Base-by-base conservation (phyloP, 495 filamentous ascomycete genomes). In the Aspergillus conjunctus region DNA sequence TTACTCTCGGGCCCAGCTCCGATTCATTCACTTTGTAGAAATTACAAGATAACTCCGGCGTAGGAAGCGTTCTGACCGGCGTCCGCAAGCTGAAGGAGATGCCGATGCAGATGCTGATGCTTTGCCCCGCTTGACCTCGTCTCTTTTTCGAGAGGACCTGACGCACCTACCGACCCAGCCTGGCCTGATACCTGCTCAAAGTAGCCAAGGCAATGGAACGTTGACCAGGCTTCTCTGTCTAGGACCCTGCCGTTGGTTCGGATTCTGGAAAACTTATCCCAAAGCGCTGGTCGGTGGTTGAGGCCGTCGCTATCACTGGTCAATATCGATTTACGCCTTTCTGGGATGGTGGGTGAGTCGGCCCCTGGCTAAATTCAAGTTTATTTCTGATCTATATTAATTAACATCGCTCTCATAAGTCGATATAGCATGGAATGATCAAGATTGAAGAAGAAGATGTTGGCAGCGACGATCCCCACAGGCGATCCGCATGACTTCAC, bases 401-500 rank as follows among this genome's bases (percentile, higher is more conserved):
- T 41, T n/a, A 39, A 7, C n/a, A 1, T 41, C 37, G n/a, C 34
- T 39, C 34, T 39, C 34, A 39, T 39, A n/a, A n/a, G n/a, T n/a
- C n/a, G n/a, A n/a, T n/a, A n/a, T n/a, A n/a, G n/a, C n/a, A 26
- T 5, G 26, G 26, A 26, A 26, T 21, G 8, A 21, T 17, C 44
- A 7, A 5, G 11, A 41, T 41, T 5, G 37, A 41, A 11, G 37
- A 41, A 11, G 37, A 14, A 14, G 37, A 41, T 14, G 37, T n/a
- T 14, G 37, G 37, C 37, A 0, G 37, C 20, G 17, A 48, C n/a
- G 30, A 51, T 31, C 49, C 14, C 49, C 49, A 51, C 49, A 51
- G 21, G n/a, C 11, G 51, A 53, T 53, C 51, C 51, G 17, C 51
- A 53, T 53, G 51, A 53, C 51, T 53, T 53, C 51, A 51, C n/a